Evolutionary conservation across 2,329 filamentous ascomycete species (phyloP).

Genomic region (Paramyrothecium sp.): DNA sequence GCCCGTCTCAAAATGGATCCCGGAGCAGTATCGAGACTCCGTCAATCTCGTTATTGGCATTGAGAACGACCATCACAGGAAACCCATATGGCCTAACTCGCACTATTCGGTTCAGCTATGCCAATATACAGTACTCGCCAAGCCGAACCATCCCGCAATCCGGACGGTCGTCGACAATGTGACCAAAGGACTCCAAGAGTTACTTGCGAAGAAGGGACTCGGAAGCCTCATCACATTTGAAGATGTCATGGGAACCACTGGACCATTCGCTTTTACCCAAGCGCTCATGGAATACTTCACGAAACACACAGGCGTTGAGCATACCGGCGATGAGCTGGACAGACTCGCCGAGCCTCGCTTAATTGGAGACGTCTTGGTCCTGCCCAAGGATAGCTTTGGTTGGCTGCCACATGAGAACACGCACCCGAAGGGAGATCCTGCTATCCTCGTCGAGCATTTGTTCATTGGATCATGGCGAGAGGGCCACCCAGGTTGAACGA

Average conservation of each 20-base stretch:
- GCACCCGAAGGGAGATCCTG: conserved; percentile 11
- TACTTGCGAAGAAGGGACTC: conserved; percentile 14
- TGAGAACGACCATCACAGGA: conserved; percentile 56
- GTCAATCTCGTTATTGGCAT: conserved; percentile 70
- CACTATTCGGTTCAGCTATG: conserved; percentile 72
- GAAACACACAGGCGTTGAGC: conserved; percentile 16
- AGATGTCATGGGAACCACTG: conserved; percentile 29
- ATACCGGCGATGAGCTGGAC: conserved; percentile 27
- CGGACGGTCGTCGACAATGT: conserved; percentile 65
- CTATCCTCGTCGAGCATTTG: conserved; percentile 15
- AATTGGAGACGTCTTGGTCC: conserved; percentile 28
- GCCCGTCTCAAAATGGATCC: conserved; percentile 66
- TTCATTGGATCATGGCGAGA: conserved; percentile 17
- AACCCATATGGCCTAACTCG: conserved; percentile 49
- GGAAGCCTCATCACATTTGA: conserved; percentile 16
- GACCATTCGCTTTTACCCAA: conserved; percentile 27
- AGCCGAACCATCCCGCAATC: conserved; percentile 68
- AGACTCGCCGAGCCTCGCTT: conserved; percentile 22
- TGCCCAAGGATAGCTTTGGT: conserved; percentile 25
- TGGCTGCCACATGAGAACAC: conserved; percentile 16
- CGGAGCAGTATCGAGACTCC: conserved; percentile 38
- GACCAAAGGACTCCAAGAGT: conserved; percentile 34
- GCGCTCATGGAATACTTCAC: conserved; percentile 28
- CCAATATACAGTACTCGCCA: conserved; percentile 72
- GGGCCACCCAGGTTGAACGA: conserved; percentile 10